These are phyloP conservation scores for Aegle marmelos DNA, from an alignment of 345 rosid genomes.

Conservation along the genomic window DNA sequence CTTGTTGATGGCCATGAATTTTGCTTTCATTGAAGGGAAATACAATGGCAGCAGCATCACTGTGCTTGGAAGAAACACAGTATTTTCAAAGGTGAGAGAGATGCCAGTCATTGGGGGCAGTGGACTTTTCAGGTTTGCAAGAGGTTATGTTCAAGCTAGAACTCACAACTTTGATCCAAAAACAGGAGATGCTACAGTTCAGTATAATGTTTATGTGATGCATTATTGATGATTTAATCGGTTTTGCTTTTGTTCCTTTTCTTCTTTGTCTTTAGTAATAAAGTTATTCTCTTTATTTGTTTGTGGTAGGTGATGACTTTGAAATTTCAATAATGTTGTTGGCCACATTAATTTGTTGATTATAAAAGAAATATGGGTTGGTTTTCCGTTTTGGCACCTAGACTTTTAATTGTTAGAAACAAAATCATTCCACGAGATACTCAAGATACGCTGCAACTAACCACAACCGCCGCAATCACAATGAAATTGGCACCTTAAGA, in stretches of 20 bases:
- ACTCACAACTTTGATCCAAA: constrained; percentile 24
- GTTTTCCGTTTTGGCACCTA: not conserved
- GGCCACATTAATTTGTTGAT: not conserved
- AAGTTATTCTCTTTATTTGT: too few species aligned
- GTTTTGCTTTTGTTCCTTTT: too few species aligned
- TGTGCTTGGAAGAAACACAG: constrained; percentile 42
- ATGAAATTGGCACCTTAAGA: too few species aligned
- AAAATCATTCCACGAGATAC: too few species aligned
- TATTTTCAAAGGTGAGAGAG: constrained; percentile 41
- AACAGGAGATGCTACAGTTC: constrained; percentile 13
- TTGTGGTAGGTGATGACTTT: not conserved
- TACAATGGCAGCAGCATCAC: constrained; percentile 44
- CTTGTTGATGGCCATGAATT: constrained; percentile 44
- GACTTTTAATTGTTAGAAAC: not conserved
- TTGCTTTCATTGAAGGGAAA: constrained; percentile 40
- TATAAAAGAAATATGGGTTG: not conserved
- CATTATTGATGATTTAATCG: constrained; percentile 15
- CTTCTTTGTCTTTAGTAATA: too few species aligned
- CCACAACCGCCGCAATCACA: too few species aligned
- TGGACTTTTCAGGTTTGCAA: constrained; percentile 56
- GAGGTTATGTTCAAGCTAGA: constrained; percentile 52
- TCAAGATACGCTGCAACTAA: too few species aligned
- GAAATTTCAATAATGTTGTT: not conserved
- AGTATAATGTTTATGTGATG: constrained; percentile 22
- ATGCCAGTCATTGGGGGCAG: constrained; percentile 68